phyloP scores from a whole-genome alignment of 176 grass and related monocot species.

The Oryza meridionalis region DNA sequence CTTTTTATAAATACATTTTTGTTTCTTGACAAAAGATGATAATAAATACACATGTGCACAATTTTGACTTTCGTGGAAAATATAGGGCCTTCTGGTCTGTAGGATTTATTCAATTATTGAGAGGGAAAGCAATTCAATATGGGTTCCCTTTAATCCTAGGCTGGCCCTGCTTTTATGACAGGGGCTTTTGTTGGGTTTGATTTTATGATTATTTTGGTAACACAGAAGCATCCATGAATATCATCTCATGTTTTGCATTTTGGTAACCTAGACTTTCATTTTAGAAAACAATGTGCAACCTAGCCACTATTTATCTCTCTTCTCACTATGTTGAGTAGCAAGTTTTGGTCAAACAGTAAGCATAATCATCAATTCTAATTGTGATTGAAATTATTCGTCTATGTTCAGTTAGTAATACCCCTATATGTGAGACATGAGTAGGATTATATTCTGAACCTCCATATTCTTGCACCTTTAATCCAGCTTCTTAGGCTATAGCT shows the following conservation, averaged over 20 bases:
- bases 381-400: conserved; percentile 18
- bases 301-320: conserved; percentile 3
- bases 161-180: conserved; percentile 14
- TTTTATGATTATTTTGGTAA: conserved; percentile 24
- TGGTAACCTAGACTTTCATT: background rate
- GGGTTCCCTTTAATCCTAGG: background rate
- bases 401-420: background rate
- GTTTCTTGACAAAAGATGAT: conserved; percentile 18
- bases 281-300: background rate
- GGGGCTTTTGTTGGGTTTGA: conserved; percentile 17
- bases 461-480: background rate
- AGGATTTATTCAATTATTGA: conserved; percentile 13
- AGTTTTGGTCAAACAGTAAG: background rate
- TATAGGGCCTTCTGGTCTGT: background rate
- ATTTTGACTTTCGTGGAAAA: background rate
- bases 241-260: background rate
- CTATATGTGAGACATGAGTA: background rate
- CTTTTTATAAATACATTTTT: background rate
- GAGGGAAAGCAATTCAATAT: background rate
- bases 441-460: background rate
- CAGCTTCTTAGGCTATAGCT: background rate
- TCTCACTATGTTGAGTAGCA: background rate
- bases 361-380: background rate
- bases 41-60: background rate
- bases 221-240: conserved; percentile 4